Evolutionary conservation across 805 yeast species (phyloP), one percentile per base, ranked within the genome.

Genomic region (Barnettozyma californica): DNA sequence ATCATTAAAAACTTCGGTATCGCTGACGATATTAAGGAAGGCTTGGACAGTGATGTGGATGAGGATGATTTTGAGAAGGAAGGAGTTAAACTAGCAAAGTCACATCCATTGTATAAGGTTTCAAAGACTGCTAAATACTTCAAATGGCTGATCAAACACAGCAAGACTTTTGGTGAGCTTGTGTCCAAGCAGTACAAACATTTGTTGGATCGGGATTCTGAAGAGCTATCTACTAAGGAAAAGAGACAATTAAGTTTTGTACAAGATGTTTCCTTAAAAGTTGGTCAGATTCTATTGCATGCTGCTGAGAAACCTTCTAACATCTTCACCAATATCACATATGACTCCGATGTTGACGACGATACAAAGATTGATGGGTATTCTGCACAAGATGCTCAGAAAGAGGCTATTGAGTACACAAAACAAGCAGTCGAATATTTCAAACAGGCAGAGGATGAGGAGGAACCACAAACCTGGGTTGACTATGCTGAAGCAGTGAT

Each of bases 401-500:
- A 61, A 20, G 70, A 71, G 38, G 80, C 87, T 0, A 67, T 75
- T 35, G 66, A 69, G 2, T 64, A 74, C 33, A 76, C 81, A 10
- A 56, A 63, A 9, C 67, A 65, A 18, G 95, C 95, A 0, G 69
- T 86, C 23, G 68, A 71, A 35, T 77, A 78, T 58, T 69, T 90
- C 47, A 66, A 71, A 47, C 67, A 70, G 47, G 84, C 90, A 0
- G 78, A 83, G 62, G 80, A 80, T 44, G 81, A 79, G 18, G 87
- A 83, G 41, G 88, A 84, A 37, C 95, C 95, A 0, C 84, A 83
- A 50, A 73, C 85, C 5, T 85, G 92, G 87, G 95, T 83, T 11
- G 78, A 80, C 59, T 75, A 86, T 41, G 96, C 97, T 1, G 98
- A 92, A 65, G 91, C 95, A 1, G 71, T 80, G 59, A 87, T 92